These are phyloP conservation scores for Fusarium liriodendri DNA, from an alignment of 2,329 filamentous ascomycete species.

Conservation along the genomic window DNA sequence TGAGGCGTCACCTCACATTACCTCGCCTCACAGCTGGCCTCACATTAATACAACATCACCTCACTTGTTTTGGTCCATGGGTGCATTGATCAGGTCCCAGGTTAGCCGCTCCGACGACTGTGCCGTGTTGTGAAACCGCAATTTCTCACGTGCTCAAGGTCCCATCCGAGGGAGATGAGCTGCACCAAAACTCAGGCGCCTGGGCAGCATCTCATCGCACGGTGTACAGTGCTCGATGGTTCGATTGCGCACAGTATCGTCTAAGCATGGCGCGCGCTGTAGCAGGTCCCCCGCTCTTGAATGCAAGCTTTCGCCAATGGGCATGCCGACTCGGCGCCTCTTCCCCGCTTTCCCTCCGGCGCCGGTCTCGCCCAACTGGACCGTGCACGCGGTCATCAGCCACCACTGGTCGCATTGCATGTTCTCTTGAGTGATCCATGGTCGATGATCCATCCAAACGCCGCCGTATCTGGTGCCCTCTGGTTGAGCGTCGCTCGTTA, in stretches of 20 bases:
- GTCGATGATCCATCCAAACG: slow-evolving; percentile 23
- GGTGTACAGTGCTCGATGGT: not conserved
- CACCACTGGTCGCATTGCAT: slow-evolving; percentile 30
- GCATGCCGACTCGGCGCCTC: slow-evolving; percentile 8
- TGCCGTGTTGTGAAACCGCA: not conserved
- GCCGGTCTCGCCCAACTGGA: slow-evolving; percentile 23
- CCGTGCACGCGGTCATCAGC: slow-evolving; percentile 32
- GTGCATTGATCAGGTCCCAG: not conserved
- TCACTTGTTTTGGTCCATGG: not conserved
- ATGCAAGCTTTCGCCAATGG: slow-evolving; percentile 31
- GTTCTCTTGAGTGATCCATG: slow-evolving; percentile 26
- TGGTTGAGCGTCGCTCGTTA: slow-evolving; percentile 4
- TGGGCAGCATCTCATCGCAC: not conserved
- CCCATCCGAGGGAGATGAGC: slow-evolving; percentile 2
- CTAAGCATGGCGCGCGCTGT: slow-evolving; percentile 27
- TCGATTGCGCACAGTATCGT: slow-evolving; percentile 8
- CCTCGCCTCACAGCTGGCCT: slow-evolving; percentile 28
- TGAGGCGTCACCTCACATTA: slow-evolving; percentile 25
- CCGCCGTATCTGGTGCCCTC: slow-evolving; percentile 9
- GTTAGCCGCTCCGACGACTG: not conserved
- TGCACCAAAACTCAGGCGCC: not conserved
- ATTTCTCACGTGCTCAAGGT: slow-evolving; percentile 1
- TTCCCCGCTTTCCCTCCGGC: slow-evolving; percentile 33
- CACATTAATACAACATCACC: slow-evolving; percentile 20
- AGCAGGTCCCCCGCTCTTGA: slow-evolving; percentile 34